Evolutionary conservation across 1,284 basidiomycete genomes (phyloP), one percentile per base, ranked within the genome.

Genomic region (Cutaneotrichosporon mucoides): DNA sequence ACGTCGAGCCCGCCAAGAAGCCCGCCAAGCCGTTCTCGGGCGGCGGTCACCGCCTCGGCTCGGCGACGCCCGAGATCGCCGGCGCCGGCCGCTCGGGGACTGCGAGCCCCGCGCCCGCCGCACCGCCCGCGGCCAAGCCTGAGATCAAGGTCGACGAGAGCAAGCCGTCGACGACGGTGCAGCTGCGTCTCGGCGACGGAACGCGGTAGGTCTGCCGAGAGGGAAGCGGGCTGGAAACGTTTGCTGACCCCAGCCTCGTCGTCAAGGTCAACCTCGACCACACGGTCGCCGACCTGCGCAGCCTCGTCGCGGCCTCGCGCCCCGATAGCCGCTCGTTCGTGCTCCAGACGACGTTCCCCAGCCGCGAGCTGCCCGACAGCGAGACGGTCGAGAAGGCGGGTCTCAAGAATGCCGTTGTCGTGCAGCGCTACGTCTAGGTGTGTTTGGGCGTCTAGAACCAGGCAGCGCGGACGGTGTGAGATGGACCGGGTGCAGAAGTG

Each of bases 111-210:
- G 61, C 57, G 41, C 51, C 73, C 2, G 57, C 76, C n/a, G 61
- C 66, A 6, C 61, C 67, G 8, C 34, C 55, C 13, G 36, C 61
- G 38, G n/a, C 56, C 35, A 40, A 16, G 37, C 36, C 55, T 13
- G 62, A 60, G 47, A 37, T 81, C 45, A 58, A 63, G 48, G 81
- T 85, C 35, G 79, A 72, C 42, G 82, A 85, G 16, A 37, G 48
- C 62, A 81, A 84, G 74, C 94, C 94, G 2, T 88, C 86, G 55
- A 98, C 95, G 38, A 91, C 86, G 71, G 82, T 99, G 15, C 94
- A 97, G 79, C 83, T 98, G 56, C 83, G 94, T 49, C 76, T 98
- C 48, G 89, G 88, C 11, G 94, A 97, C 78, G 96, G 96, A 10
- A 89, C 90, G 11, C 83, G 63, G 60, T 62, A n/a, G n/a, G n/a